These are phyloP conservation scores for Didymella pinodella DNA, from an alignment of 2,329 filamentous ascomycete species.

Conservation along the genomic window DNA sequence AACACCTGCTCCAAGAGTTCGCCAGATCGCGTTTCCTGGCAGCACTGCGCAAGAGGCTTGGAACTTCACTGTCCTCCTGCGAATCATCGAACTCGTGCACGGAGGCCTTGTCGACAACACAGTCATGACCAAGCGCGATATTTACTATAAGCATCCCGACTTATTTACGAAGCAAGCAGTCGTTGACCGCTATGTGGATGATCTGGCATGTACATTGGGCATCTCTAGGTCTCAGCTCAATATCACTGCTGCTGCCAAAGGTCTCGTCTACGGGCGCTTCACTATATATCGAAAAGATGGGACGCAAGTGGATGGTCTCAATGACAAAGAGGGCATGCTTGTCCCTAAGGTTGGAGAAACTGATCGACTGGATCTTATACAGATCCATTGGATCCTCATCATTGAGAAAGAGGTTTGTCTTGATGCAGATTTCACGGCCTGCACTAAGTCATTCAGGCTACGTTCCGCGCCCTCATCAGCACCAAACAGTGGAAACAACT, in stretches of 20 bases:
- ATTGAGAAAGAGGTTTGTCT: constrained; percentile 76
- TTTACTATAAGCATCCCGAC: constrained; percentile 79
- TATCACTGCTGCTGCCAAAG: constrained; percentile 78
- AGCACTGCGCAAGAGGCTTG: constrained; percentile 64
- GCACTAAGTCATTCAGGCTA: constrained; percentile 63
- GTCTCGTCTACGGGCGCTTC: constrained; percentile 69
- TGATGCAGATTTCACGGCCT: not conserved
- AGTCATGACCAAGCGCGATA: constrained; percentile 68
- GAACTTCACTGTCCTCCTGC: constrained; percentile 64
- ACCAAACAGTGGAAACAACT: constrained; percentile 62
- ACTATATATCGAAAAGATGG: constrained; percentile 58
- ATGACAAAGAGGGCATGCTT: constrained; percentile 63
- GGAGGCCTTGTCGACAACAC: constrained; percentile 58
- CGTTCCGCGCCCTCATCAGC: constrained; percentile 71
- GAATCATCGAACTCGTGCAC: constrained; percentile 64
- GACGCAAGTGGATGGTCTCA: constrained; percentile 51
- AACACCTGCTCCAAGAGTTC: constrained; percentile 27
- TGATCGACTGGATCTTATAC: constrained; percentile 58
- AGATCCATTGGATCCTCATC: constrained; percentile 71
- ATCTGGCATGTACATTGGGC: constrained; percentile 74
- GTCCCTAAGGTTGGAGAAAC: constrained; percentile 65
- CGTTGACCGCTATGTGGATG: constrained; percentile 77
- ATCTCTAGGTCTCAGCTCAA: constrained; percentile 71
- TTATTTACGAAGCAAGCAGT: constrained; percentile 73
- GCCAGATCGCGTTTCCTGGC: constrained; percentile 61